Conservation (phyloP, 2,329 filamentous ascomycete species). For the Penicillium sp. region DNA sequence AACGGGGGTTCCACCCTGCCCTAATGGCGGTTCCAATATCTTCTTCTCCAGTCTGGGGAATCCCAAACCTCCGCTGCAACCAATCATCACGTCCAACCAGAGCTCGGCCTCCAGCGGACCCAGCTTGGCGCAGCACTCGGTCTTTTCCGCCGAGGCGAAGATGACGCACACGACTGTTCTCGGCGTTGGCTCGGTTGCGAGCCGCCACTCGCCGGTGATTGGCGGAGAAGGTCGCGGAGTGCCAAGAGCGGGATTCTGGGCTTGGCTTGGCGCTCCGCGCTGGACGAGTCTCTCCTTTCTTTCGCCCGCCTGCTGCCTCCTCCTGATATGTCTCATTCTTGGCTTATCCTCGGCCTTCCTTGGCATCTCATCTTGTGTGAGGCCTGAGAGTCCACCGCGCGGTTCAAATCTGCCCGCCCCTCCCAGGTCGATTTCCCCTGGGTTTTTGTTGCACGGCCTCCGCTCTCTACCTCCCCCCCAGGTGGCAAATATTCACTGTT, state of each 20-base stretch:
- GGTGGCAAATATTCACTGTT: constrained; percentile 9
- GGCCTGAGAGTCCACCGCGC: constrained; percentile 18
- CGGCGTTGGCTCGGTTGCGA: constrained; percentile 19
- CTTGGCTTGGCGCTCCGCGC: constrained; percentile 19
- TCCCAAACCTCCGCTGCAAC: neutral
- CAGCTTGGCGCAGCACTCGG: constrained; percentile 18
- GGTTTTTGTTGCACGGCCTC: neutral
- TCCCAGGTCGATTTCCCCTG: constrained; percentile 8
- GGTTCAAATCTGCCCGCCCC: constrained; percentile 23
- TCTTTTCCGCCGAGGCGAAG: constrained; percentile 2
- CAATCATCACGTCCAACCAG: constrained; percentile 17
- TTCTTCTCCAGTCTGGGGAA: constrained; percentile 19
- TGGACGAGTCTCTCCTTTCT: constrained; percentile 8
- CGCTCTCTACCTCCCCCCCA: neutral
- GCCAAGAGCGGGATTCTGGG: constrained; percentile 27
- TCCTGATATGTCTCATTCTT: constrained; percentile 18
- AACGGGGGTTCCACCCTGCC: constrained; percentile 1
- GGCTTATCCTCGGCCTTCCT: constrained; percentile 24
- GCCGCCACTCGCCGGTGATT: constrained; percentile 10
- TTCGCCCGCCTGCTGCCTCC: constrained; percentile 1
- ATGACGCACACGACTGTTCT: constrained; percentile 31
- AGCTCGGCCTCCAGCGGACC: constrained; percentile 13
- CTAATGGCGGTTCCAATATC: neutral
- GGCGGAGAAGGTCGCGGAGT: constrained; percentile 16
- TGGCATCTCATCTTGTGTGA: constrained; percentile 18